Percentiles rank a stretch among this genome's conserved stretches.
Evolutionary conservation across 139 green algal species (phyloP).

Genomic region (Picocystis salinarum): DNA sequence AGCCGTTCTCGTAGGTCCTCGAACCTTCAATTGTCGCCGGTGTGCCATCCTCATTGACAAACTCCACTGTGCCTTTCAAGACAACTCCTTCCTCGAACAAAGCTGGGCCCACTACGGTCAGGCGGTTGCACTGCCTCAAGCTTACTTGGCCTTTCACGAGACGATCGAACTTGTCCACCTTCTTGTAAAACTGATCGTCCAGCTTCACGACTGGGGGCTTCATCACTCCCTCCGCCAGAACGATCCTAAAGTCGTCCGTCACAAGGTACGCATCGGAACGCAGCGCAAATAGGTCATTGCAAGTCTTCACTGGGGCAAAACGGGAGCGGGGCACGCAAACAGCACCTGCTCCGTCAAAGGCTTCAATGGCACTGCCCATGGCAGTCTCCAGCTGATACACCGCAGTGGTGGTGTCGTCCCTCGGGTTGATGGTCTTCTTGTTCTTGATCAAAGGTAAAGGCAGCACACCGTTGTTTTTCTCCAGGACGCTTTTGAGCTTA

Average conservation of each 20-base stretch:
- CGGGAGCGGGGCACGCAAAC: conserved; percentile 67
- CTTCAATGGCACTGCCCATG: conserved; percentile 79
- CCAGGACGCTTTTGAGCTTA: conserved; percentile 28
- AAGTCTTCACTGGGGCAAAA: conserved; percentile 89
- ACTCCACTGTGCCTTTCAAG: too few relatives aligned
- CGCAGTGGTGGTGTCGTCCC: conserved; percentile 32
- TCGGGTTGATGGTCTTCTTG: conserved; percentile 82
- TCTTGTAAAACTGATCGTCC: conserved; percentile 53
- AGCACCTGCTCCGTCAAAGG: conserved; percentile 58
- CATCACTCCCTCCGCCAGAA: background rate
- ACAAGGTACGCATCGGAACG: conserved; percentile 25
- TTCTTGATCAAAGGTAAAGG: conserved; percentile 77
- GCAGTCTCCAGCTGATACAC: conserved; percentile 85
- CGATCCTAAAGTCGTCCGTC: conserved; percentile 8
- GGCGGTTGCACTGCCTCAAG: too few relatives aligned
- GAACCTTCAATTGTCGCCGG: too few relatives aligned
- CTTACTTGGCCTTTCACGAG: too few relatives aligned
- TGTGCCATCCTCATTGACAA: too few relatives aligned
- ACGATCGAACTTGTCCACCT: conserved; percentile 6
- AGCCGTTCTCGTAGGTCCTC: too few relatives aligned
- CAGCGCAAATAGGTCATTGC: conserved; percentile 70
- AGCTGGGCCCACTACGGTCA: too few relatives aligned
- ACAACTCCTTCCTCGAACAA: too few relatives aligned
- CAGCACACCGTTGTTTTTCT: conserved; percentile 32
- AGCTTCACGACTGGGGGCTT: conserved; percentile 48